Conservation (phyloP, 139 green algal genomes). For the Chlamydomonas incerta region DNA sequence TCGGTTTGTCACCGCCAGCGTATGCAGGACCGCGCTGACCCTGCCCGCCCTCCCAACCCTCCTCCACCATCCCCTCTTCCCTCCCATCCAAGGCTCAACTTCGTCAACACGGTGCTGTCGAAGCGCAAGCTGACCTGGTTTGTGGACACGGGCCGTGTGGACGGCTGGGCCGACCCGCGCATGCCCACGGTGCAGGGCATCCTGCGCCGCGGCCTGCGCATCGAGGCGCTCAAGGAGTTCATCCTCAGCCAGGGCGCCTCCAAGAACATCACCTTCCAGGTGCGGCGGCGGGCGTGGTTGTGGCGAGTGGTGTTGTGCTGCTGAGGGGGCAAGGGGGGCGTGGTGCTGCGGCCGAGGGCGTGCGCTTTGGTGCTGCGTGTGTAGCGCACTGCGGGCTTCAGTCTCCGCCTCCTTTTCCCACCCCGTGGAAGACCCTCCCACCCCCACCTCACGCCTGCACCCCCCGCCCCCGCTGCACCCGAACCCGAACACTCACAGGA, state of each 20-base stretch:
- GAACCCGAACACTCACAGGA: conserved; percentile 79
- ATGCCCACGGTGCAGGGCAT: conserved; percentile 97
- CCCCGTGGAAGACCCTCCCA: too few relatives aligned
- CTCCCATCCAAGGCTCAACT: conserved; percentile 72
- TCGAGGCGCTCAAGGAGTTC: conserved; percentile 94
- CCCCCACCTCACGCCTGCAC: too few relatives aligned
- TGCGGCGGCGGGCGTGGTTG: too few relatives aligned
- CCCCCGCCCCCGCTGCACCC: too few relatives aligned
- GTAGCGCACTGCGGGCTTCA: too few relatives aligned
- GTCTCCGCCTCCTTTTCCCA: too few relatives aligned
- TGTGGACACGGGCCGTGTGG: conserved; percentile 88
- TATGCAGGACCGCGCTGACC: background rate
- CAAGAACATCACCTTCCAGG: conserved; percentile 89
- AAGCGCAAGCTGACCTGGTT: conserved; percentile 99
- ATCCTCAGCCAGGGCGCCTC: conserved; percentile 95
- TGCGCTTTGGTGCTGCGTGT: too few relatives aligned
- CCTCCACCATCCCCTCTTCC: background rate
- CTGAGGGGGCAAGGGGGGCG: background rate
- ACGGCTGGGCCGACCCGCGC: conserved; percentile 94
- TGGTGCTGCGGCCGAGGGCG: too few relatives aligned
- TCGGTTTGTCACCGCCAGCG: background rate
- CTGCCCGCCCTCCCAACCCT: background rate
- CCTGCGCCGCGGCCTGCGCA: conserved; percentile 79
- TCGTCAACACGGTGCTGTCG: conserved; percentile 88
- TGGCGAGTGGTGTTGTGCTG: too few relatives aligned